Percentiles rank a stretch among this genome's conserved stretches.
Conservation (phyloP, 2,329 filamentous ascomycete species). For the Teratosphaeria destructans region DNA sequence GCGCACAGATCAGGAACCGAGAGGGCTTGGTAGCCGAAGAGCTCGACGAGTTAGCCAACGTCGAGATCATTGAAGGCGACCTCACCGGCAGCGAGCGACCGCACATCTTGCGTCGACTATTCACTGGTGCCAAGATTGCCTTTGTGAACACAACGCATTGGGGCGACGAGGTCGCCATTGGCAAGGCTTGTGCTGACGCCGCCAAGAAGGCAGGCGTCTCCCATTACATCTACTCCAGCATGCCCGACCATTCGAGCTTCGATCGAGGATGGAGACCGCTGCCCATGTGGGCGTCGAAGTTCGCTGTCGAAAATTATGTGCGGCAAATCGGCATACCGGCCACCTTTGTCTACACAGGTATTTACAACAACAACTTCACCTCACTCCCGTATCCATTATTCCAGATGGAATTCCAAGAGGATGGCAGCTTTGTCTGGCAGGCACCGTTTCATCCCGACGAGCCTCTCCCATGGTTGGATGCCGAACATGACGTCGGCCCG, state of each 20-base stretch:
- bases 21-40: constrained; percentile 84
- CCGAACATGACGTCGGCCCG: constrained; percentile 90
- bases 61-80: constrained; percentile 60
- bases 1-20: constrained; percentile 78
- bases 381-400: constrained; percentile 86
- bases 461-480: constrained; percentile 88
- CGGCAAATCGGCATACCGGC: constrained; percentile 70
- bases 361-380: constrained; percentile 99
- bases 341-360: constrained; percentile 91
- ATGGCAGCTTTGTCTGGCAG: constrained; percentile 84
- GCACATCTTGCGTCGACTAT: constrained; percentile 33
- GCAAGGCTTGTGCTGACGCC: constrained; percentile 76
- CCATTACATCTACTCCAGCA: constrained; percentile 93
- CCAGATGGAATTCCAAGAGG: constrained; percentile 78
- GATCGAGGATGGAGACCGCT: constrained; percentile 67
- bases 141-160: constrained; percentile 98
- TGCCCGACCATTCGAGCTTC: constrained; percentile 86
- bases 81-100: constrained; percentile 36
- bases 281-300: constrained; percentile 86
- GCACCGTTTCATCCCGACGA: constrained; percentile 86
- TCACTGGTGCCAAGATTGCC: constrained; percentile 73
- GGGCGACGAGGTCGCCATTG: constrained; percentile 86
- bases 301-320: constrained; percentile 85
- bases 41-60: constrained; percentile 70
- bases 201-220: constrained; percentile 75